Evolutionary conservation across 352 stramenopile genomes (phyloP), one percentile per base, ranked within the genome.

Genomic region (Thalassiosira livingstoniorum): DNA sequence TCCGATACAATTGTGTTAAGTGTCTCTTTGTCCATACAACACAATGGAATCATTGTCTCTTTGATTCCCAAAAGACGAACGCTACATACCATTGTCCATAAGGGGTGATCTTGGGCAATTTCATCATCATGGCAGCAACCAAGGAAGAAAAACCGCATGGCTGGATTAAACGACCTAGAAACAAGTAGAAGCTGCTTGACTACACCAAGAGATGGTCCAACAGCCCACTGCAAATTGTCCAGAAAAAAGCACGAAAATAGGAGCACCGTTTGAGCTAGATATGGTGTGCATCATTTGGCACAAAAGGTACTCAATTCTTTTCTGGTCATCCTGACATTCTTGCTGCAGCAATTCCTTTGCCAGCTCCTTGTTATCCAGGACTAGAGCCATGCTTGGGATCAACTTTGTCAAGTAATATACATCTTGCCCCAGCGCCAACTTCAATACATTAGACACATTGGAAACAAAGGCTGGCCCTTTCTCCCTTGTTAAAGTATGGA

Each of bases 1-100:
- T 75, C 67, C 25, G 67, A 75, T 25, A 76, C 4, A 27, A 76
- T 57, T 31, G 18, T 37, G 32, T 76, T 76, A 4, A 70, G 7
- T 21, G 34, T 55, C 4, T 57, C 4, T 47, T 37, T 31, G 10
- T 69, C 37, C 35, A 69, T 35, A 29, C 25, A 55, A 55, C 15
- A 23, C 4, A 69, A 29, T 39, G 18, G 29, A 11, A 69, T 31
- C 7, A 39, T 35, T 21, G 23, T 69, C 5, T 21, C 34, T 0
- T 29, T 27, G 23, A 53, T 25, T 4, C 29, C 25, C 4, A 69
- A 29, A 42, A 21, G 10, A 10, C 25, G 21, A 67, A 67, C 34
- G 2, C 18, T 45, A 11, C 18, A 29, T 21, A 54, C 32, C 60
- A 42, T 53, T 13, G 25, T 54, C 58, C 27, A 47, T 2, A 66